These are phyloP conservation scores for Tuber indicum DNA, from an alignment of 495 filamentous ascomycete species.

Conservation along the genomic window DNA sequence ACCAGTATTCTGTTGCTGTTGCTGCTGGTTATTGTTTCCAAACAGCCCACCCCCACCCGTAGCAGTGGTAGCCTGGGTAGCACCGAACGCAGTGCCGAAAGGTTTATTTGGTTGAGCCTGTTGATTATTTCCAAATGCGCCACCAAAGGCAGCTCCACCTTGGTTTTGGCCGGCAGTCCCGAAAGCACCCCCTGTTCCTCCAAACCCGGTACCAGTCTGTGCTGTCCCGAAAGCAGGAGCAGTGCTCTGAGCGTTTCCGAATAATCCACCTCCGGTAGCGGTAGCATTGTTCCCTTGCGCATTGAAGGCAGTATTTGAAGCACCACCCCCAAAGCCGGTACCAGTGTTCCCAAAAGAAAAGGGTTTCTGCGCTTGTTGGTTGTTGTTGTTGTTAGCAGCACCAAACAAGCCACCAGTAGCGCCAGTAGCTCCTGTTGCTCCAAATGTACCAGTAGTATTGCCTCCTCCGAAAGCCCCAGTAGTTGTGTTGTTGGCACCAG, in stretches of 20 bases:
- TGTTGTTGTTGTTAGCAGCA: conserved; percentile 19
- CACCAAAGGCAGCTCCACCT: conserved; percentile 38
- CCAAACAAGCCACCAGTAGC: conserved; percentile 44
- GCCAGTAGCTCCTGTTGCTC: conserved; percentile 40
- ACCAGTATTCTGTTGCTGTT: conserved; percentile 53
- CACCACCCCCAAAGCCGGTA: conserved; percentile 39
- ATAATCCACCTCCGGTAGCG: conserved; percentile 46
- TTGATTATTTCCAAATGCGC: conserved; percentile 43
- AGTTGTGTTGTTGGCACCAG: conserved; percentile 41
- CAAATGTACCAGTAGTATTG: conserved; percentile 43
- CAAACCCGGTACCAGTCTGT: conserved; percentile 25
- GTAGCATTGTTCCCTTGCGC: conserved; percentile 44
- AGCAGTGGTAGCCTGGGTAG: conserved; percentile 42
- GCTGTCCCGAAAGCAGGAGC: conserved; percentile 39
- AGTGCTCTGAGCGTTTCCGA: conserved; percentile 46
- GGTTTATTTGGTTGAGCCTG: conserved; percentile 43
- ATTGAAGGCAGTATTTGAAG: conserved; percentile 56
- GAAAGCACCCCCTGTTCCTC: conserved; percentile 44
- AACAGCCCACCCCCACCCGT: conserved; percentile 49
- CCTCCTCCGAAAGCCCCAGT: conserved; percentile 37
- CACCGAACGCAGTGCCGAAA: conserved; percentile 45
- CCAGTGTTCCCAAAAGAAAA: conserved; percentile 40
- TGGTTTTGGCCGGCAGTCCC: conserved; percentile 43
- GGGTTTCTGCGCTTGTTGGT: conserved; percentile 24
- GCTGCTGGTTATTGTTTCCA: conserved; percentile 43